A percentile compares a stretch with the other conserved stretches of the same genome.
phyloP scores from a whole-genome alignment of 75 land plant genomes.

The Larix kaempferi region DNA sequence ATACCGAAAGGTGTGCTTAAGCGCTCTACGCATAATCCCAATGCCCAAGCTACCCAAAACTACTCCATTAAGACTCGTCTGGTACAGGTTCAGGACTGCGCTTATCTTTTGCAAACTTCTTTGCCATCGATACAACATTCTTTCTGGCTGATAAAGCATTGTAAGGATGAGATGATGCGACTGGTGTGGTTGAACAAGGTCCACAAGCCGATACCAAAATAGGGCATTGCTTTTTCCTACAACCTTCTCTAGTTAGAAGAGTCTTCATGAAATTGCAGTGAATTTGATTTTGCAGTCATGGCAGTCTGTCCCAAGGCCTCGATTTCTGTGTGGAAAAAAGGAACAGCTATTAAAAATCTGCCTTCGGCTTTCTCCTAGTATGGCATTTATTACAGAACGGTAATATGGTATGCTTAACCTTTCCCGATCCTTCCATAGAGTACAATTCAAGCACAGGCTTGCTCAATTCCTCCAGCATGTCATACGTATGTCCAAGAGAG shows the following conservation, averaged over 20 bases:
- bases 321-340: neutral
- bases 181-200: neutral
- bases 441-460: too few relatives aligned
- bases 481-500: too few relatives aligned
- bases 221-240: neutral
- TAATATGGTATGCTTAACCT: too few relatives aligned
- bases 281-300: neutral
- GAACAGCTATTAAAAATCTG: too few relatives aligned
- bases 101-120: conserved; percentile 8
- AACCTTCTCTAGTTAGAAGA: neutral
- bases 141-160: neutral
- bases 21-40: too few relatives aligned
- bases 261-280: neutral
- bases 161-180: neutral
- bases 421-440: too few relatives aligned
- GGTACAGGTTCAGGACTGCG: conserved; percentile 36
- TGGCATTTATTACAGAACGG: too few relatives aligned
- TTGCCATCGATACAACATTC: neutral
- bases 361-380: too few relatives aligned
- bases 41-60: too few relatives aligned
- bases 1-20: too few relatives aligned
- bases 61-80: conserved; percentile 46
- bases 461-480: too few relatives aligned
- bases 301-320: neutral
- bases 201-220: neutral